Evolutionary conservation across 2,329 filamentous ascomycete genomes (phyloP).

Genomic region (Achaetomium macrosporum): DNA sequence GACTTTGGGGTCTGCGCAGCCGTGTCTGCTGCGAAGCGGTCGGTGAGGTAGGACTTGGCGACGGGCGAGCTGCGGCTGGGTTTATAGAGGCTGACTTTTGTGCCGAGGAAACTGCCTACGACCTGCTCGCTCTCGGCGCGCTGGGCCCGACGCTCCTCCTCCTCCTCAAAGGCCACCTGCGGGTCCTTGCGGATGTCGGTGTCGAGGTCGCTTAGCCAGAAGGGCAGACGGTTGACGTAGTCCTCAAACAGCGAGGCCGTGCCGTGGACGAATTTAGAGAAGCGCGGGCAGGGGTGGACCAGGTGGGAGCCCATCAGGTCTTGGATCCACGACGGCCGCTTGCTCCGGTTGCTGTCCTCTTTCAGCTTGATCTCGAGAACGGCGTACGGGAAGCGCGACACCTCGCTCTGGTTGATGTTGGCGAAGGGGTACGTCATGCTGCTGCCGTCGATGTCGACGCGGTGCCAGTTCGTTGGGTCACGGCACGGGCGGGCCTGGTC

Average conservation of each 20-base stretch:
- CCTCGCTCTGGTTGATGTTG: slow-evolving; percentile 82
- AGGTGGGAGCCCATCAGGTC: slow-evolving; percentile 91
- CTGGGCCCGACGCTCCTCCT: slow-evolving; percentile 76
- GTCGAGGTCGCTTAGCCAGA: slow-evolving; percentile 90
- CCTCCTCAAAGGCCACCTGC: slow-evolving; percentile 81
- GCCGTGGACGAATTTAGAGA: slow-evolving; percentile 96
- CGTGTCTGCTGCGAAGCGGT: slow-evolving; percentile 47
- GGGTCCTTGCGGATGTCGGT: slow-evolving; percentile 92
- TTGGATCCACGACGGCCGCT: slow-evolving; percentile 77
- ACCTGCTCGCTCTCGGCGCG: slow-evolving; percentile 81
- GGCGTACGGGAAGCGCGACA: slow-evolving; percentile 84
- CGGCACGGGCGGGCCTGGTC: slow-evolving; percentile 82
- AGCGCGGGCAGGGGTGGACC: slow-evolving; percentile 80
- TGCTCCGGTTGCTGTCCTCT: slow-evolving; percentile 53
- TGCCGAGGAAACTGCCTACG: slow-evolving; percentile 79
- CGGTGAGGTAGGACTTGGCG: slow-evolving; percentile 58
- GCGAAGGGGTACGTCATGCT: slow-evolving; percentile 83
- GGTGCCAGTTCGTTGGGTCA: slow-evolving; percentile 84
- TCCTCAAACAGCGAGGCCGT: slow-evolving; percentile 90
- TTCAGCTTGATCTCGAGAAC: slow-evolving; percentile 89
- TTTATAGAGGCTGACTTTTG: slow-evolving; percentile 49
- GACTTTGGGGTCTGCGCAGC: slow-evolving; percentile 22
- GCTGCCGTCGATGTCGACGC: slow-evolving; percentile 77
- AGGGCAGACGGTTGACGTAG: slow-evolving; percentile 90
- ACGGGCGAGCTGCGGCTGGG: slow-evolving; percentile 60